A percentile compares a stretch with the other conserved stretches of the same genome.
These are phyloP conservation scores for Yamadazyma laniorum DNA, from an alignment of 805 yeast species.

Conservation along the genomic window DNA sequence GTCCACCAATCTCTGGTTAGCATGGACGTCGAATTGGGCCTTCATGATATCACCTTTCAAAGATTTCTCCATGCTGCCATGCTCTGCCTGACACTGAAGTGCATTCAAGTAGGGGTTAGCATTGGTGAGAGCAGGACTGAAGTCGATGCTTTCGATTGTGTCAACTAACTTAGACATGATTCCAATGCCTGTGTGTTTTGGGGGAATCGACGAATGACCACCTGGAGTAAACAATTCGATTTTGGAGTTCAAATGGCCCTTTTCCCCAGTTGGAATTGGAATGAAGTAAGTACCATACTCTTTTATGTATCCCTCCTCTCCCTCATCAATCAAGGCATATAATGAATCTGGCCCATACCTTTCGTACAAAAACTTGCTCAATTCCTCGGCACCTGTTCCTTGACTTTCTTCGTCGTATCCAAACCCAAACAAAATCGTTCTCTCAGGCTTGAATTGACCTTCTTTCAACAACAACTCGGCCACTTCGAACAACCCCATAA, in stretches of 20 bases:
- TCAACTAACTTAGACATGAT: constrained; percentile 41
- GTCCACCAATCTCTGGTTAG: constrained; percentile 38
- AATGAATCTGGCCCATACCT: constrained; percentile 43
- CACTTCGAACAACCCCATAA: constrained; percentile 42
- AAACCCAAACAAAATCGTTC: constrained; percentile 46
- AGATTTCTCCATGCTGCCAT: constrained; percentile 32
- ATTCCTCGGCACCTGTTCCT: constrained; percentile 40
- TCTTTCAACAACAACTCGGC: constrained; percentile 33
- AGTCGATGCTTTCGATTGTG: constrained; percentile 37
- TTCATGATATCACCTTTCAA: constrained; percentile 38
- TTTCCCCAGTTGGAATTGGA: constrained; percentile 47
- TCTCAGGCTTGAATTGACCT: constrained; percentile 35
- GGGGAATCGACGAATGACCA: constrained; percentile 53
- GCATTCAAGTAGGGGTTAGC: constrained; percentile 44
- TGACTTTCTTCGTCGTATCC: constrained; percentile 52
- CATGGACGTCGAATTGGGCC: constrained; percentile 32
- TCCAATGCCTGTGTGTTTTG: constrained; percentile 49
- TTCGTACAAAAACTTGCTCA: constrained; percentile 31
- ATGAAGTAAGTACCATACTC: constrained; percentile 40
- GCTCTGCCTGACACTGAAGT: constrained; percentile 47
- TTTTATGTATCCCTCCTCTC: constrained; percentile 19
- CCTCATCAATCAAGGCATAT: constrained; percentile 48
- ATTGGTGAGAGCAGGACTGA: constrained; percentile 36
- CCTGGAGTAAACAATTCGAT: constrained; percentile 46
- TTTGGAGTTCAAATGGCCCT: constrained; percentile 44